Base-by-base conservation (phyloP, 176 grass and related monocot genomes). In the Ensete ventricosum region DNA sequence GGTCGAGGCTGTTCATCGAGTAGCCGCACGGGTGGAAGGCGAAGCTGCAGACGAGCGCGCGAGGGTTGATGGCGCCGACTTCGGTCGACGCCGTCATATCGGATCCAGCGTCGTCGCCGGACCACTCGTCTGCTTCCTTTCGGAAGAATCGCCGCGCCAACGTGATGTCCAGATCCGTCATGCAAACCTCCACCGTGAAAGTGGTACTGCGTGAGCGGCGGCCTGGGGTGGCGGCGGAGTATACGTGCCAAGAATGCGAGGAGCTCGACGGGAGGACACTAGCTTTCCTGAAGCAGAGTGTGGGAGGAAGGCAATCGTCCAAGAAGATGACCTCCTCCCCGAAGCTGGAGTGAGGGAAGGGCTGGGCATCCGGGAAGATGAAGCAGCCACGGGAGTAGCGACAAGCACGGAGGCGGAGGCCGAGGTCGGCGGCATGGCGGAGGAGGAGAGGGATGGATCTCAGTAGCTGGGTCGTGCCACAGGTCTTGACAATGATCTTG, bases 11-110 rank as follows among this genome's bases (percentile, higher is more conserved):
- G 21, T 88, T 88, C 82, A 88, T 82, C 9, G 82, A 88, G 79
- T 88, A 87, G 11, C 85, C 81, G 74, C 81, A 83, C n/a, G 85
- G 78, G 52, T 70, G 24, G 74, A 87, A 87, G 50, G 78, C 81
- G 73, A 77, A 87, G 19, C 62, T 77, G 54, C 73, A 87, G 20
- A 73, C 23, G 23, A 87, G 60, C 51, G 74, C 64, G 17, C 48
- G 69, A 24, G 53, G 81, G 73, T 73, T 77, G 65, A 83, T 59
- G 26, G 10, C 34, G 54, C 67, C 67, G 73, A 87, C 68, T 67
- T 69, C 78, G 7, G 74, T 62, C 20, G 22, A 0, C n/a, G 54
- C 69, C 22, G 81, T 88, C 81, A 81, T 83, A 34, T 78, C 81
- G 11, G 64, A 68, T 48, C 78, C 78, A 53, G 70, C 52, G 13